These are phyloP conservation scores for Eutypella sp. DNA, from an alignment of 2,329 filamentous ascomycete genomes.

Conservation along the genomic window DNA sequence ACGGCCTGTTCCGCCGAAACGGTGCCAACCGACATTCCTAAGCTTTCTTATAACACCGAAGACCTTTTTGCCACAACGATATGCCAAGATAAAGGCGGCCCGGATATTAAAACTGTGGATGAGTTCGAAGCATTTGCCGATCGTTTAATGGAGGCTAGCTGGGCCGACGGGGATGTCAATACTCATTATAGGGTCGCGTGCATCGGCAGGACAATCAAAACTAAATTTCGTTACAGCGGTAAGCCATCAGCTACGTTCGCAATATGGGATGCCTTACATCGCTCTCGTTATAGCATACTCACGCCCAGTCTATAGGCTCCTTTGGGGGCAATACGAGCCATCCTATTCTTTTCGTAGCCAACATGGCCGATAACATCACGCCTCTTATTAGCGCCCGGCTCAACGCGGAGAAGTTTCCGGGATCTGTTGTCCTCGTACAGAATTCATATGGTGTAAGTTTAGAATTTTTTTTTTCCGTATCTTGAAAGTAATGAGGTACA, in stretches of 20 bases:
- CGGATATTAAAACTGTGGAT: conserved; percentile 25
- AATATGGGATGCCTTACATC: too few relatives aligned
- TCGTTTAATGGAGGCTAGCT: conserved; percentile 32
- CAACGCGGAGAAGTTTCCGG: conserved; percentile 34
- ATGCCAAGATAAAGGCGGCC: conserved; percentile 36
- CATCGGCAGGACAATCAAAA: conserved; percentile 24
- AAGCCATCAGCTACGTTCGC: too few relatives aligned
- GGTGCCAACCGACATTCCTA: conserved; percentile 28
- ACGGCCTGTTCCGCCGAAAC: conserved; percentile 26
- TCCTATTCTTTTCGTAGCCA: conserved; percentile 32
- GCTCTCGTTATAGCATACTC: not conserved
- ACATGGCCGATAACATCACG: conserved; percentile 30
- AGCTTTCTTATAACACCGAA: conserved; percentile 27
- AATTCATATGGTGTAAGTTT: conserved; percentile 47
- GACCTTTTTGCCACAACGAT: conserved; percentile 42
- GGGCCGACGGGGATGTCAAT: conserved; percentile 38
- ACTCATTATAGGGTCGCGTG: conserved; percentile 31
- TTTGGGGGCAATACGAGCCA: conserved; percentile 27
- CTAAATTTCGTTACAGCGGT: conserved; percentile 24
- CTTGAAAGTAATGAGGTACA: too few relatives aligned
- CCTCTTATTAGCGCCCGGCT: conserved; percentile 25
- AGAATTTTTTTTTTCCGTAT: too few relatives aligned
- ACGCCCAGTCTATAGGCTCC: conserved; percentile 15
- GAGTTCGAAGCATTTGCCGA: conserved; percentile 31
- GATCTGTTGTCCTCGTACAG: conserved; percentile 42